Evolutionary conservation across 129 eudicot genomes (phyloP).

Genomic region (Artemisia annua): DNA sequence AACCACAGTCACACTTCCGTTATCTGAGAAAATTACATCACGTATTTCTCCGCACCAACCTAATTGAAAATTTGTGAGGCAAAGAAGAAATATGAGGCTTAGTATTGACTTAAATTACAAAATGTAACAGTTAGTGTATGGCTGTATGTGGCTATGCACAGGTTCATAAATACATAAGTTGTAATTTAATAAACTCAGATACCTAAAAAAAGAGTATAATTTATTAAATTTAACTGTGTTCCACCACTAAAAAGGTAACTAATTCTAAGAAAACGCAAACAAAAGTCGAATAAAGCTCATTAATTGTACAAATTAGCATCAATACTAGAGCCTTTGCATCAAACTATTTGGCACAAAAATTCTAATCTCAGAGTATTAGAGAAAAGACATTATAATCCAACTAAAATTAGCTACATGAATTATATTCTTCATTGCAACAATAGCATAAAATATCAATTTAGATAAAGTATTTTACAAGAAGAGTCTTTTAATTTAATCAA

Average conservation of each 20-base stretch:
- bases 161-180: slow-evolving; percentile 10
- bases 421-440: too few relatives aligned
- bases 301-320: too few relatives aligned
- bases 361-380: too few relatives aligned
- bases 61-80: slow-evolving; percentile 22
- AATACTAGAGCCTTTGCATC: too few relatives aligned
- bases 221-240: background rate
- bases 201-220: background rate
- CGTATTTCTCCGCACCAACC: slow-evolving; percentile 99
- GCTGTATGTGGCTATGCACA: background rate
- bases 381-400: too few relatives aligned
- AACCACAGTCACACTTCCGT: slow-evolving; percentile 90
- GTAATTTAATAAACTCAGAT: background rate
- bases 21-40: slow-evolving; percentile 85
- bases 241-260: background rate
- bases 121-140: slow-evolving; percentile 11
- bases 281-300: background rate
- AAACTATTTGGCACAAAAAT: too few relatives aligned
- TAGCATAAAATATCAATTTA: too few relatives aligned
- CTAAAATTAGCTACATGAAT: too few relatives aligned
- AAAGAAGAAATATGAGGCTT: background rate
- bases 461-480: too few relatives aligned
- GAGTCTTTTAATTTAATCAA: too few relatives aligned
- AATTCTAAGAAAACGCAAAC: background rate
- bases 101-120: slow-evolving; percentile 3